Evolutionary conservation across 1,284 basidiomycete species (phyloP).

Genomic region (Naganishia albida): DNA sequence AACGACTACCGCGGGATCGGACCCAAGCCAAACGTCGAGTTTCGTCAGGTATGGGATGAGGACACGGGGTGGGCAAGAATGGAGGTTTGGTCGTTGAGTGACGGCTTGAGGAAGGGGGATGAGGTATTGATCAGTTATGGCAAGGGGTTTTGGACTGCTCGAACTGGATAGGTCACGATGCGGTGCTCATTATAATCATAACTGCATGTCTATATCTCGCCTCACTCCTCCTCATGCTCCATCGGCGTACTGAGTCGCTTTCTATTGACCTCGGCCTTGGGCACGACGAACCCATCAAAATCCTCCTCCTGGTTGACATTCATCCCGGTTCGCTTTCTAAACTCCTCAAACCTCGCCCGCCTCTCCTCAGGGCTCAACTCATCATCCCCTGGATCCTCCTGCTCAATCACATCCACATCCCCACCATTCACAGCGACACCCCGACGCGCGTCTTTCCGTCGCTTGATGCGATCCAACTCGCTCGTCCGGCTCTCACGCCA

Average conservation of each 20-base stretch:
- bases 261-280: neutral
- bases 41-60: slow-evolving; percentile 57
- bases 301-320: slow-evolving; percentile 1
- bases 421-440: slow-evolving; percentile 27
- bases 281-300: slow-evolving; percentile 23
- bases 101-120: slow-evolving; percentile 70
- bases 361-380: slow-evolving; percentile 13
- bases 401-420: neutral
- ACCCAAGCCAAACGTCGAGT: slow-evolving; percentile 69
- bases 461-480: slow-evolving; percentile 45
- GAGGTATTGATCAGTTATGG: slow-evolving; percentile 89
- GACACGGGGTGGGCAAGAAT: slow-evolving; percentile 70
- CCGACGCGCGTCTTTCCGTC: slow-evolving; percentile 41
- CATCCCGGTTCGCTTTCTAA: slow-evolving; percentile 6
- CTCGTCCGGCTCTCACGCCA: slow-evolving; percentile 39
- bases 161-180: neutral
- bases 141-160: slow-evolving; percentile 79
- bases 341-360: slow-evolving; percentile 6
- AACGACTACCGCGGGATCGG: slow-evolving; percentile 81
- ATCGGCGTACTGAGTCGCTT: slow-evolving; percentile 23
- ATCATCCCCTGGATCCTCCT: neutral
- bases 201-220: neutral
- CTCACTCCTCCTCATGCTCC: slow-evolving; percentile 17
- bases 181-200: neutral
- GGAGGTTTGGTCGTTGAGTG: slow-evolving; percentile 67